Evolutionary conservation across 2,329 filamentous ascomycete species (phyloP).

Genomic region (Trichoderma arundinaceum): DNA sequence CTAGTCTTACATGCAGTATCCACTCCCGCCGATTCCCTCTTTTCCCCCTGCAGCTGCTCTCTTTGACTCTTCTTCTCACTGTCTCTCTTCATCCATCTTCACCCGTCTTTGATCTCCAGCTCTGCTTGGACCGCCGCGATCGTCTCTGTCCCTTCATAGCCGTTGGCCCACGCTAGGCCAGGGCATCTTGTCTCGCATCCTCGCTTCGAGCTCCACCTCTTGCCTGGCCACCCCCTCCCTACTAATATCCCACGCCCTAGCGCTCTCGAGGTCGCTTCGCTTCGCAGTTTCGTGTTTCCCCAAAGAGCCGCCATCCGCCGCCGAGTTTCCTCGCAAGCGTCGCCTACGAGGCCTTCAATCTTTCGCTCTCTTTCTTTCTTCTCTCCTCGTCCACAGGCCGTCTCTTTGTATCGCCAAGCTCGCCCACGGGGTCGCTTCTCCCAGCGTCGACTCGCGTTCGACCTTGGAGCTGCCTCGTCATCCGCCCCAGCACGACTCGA

Average conservation of each 20-base stretch:
- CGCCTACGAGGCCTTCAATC: constrained; percentile 13
- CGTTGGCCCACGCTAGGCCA: constrained; percentile 7
- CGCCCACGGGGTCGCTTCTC: constrained; percentile 27
- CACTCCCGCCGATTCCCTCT: background rate
- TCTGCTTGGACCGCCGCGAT: no score
- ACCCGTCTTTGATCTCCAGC: background rate
- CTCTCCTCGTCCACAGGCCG: constrained; percentile 16
- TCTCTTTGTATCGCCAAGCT: constrained; percentile 15
- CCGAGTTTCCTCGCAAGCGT: constrained; percentile 16
- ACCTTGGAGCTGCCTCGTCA: constrained; percentile 10
- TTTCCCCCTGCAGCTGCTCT: background rate
- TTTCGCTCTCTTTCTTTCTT: background rate
- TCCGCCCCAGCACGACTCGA: constrained; percentile 4
- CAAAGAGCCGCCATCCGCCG: constrained; percentile 8
- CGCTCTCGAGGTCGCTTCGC: constrained; percentile 7
- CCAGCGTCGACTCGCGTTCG: constrained; percentile 23
- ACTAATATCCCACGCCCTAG: constrained; percentile 29
- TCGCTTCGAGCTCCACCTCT: constrained; percentile 26
- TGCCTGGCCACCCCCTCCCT: constrained; percentile 18
- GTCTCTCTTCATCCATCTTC: background rate
- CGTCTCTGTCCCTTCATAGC: background rate
- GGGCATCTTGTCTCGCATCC: constrained; percentile 29
- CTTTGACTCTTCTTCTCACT: background rate
- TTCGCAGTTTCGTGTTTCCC: constrained; percentile 28
- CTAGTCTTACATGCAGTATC: constrained; percentile 16